Percentiles rank a stretch among this genome's conserved stretches.
Conservation (phyloP, 306 rosid genomes). For the Ceratonia siliqua region DNA sequence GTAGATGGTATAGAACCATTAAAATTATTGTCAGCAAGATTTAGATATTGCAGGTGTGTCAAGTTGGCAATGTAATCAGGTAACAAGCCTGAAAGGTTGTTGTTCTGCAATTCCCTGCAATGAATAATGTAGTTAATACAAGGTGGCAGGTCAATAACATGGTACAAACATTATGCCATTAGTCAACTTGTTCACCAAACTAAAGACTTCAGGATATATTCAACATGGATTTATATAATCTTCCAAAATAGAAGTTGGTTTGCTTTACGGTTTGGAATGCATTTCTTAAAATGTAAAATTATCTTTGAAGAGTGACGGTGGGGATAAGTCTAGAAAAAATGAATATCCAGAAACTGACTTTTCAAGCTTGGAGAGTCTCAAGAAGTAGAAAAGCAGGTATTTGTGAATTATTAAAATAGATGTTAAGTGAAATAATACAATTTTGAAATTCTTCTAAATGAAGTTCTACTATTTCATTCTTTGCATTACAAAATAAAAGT, state of each 20-base stretch:
- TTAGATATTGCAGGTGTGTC: constrained; percentile 71
- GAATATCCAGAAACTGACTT: neutral
- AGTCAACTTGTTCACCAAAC: neutral
- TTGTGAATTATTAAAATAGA: neutral
- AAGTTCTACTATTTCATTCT: neutral
- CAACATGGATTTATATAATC: neutral
- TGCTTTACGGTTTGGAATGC: constrained; percentile 13
- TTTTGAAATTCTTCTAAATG: neutral
- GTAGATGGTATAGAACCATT: constrained; percentile 62
- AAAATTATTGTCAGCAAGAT: constrained; percentile 73
- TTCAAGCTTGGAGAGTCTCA: constrained; percentile 4
- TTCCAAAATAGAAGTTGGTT: neutral
- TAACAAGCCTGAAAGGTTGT: constrained; percentile 64
- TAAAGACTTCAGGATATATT: neutral
- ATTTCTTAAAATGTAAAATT: neutral
- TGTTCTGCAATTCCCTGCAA: constrained; percentile 86
- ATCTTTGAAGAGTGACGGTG: neutral
- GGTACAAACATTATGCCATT: neutral
- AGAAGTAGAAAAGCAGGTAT: neutral
- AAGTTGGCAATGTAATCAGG: constrained; percentile 77
- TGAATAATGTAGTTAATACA: neutral
- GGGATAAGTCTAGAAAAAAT: neutral
- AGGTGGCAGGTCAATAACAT: neutral
- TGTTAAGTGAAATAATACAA: neutral
- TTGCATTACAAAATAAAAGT: neutral